phyloP scores from a whole-genome alignment of 2,329 filamentous ascomycete species.

The Pseudonectria foliicola region DNA sequence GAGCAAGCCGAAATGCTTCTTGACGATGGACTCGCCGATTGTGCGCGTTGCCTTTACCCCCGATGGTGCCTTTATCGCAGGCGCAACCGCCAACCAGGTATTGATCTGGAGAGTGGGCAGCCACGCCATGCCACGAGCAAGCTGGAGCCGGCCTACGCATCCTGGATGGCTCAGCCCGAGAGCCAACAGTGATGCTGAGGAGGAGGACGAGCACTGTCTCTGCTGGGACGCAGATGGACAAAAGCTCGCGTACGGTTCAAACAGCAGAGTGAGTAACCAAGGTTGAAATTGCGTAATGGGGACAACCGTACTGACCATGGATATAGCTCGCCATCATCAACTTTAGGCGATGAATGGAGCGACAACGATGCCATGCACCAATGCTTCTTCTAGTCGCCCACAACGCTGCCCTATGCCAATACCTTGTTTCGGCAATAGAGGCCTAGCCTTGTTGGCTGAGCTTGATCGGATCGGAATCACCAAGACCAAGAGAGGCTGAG shows the following conservation, averaged over 20 bases:
- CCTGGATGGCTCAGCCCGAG: slow-evolving; percentile 53
- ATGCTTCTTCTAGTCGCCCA: too few species aligned
- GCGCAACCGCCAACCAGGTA: slow-evolving; percentile 50
- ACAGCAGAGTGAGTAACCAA: slow-evolving; percentile 48
- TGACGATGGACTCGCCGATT: slow-evolving; percentile 54
- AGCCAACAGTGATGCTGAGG: slow-evolving; percentile 44
- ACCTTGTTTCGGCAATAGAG: too few species aligned
- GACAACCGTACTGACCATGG: slow-evolving; percentile 7
- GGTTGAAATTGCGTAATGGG: too few species aligned
- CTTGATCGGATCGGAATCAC: too few species aligned
- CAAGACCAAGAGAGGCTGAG: too few species aligned
- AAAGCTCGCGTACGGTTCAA: slow-evolving; percentile 56
- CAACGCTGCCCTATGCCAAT: too few species aligned
- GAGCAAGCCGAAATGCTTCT: slow-evolving; percentile 49
- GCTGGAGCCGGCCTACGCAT: slow-evolving; percentile 50
- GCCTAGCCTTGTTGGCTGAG: too few species aligned
- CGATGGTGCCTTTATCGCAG: slow-evolving; percentile 56
- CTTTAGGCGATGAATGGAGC: slow-evolving; percentile 34
- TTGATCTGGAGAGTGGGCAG: slow-evolving; percentile 61
- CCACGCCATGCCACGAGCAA: slow-evolving; percentile 49
- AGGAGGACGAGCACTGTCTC: slow-evolving; percentile 54
- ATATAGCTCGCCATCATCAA: slow-evolving; percentile 44
- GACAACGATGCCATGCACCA: background rate
- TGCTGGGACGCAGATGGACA: slow-evolving; percentile 57
- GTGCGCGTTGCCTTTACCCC: slow-evolving; percentile 56